These are phyloP conservation scores for Eragrostis curvula DNA, from an alignment of 176 grass and related monocot species.

Conservation along the genomic window DNA sequence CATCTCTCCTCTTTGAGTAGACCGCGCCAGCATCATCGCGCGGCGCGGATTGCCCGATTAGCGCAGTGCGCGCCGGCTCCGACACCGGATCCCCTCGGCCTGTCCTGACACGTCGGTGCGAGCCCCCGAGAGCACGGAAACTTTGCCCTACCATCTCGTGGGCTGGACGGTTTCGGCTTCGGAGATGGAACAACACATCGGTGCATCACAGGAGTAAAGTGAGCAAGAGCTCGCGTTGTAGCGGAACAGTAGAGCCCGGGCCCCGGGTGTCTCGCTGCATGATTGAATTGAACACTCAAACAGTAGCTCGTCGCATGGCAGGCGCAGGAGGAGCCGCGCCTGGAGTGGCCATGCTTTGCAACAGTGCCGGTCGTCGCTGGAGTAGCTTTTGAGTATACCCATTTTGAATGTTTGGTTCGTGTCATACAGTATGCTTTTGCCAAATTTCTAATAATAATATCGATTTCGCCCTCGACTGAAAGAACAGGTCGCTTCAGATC, in stretches of 20 bases:
- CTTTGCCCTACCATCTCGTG: neutral
- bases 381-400: neutral
- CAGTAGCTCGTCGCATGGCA: neutral
- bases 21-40: no score
- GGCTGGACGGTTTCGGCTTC: neutral
- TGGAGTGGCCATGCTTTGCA: neutral
- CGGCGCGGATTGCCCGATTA: no score
- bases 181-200: neutral
- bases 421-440: no score
- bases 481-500: no score
- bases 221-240: constrained; percentile 3
- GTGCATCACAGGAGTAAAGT: neutral
- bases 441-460: no score
- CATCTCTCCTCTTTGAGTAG: neutral
- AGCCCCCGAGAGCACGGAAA: neutral
- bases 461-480: no score
- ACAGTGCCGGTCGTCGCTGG: constrained; percentile 13
- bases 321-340: neutral
- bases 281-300: constrained; percentile 27
- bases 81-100: neutral
- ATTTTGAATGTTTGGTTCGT: no score
- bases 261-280: constrained; percentile 3
- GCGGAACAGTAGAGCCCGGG: constrained; percentile 13
- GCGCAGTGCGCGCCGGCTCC: neutral
- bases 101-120: neutral